A percentile compares a stretch with the other conserved stretches of the same genome.
phyloP scores from a whole-genome alignment of 208 protist species.

The Borovskyia barvae region DNA sequence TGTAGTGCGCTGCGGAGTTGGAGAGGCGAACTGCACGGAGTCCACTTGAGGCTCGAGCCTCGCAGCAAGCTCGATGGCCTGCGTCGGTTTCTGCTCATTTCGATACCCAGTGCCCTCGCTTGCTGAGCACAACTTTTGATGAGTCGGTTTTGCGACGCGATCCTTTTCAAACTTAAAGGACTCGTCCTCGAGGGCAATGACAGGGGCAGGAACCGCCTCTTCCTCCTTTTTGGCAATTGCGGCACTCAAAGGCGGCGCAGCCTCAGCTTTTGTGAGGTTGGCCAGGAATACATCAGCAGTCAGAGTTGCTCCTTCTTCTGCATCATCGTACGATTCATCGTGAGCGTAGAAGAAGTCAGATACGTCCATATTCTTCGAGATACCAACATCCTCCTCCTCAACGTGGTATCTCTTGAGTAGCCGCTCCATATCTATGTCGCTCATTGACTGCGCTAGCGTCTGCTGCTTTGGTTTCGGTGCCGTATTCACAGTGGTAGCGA shows the following conservation, averaged over 20 bases:
- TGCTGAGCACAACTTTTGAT: not conserved
- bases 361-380: slow-evolving; percentile 39
- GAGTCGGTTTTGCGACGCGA: not conserved
- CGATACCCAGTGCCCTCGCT: slow-evolving; percentile 24
- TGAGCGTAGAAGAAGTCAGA: slow-evolving; percentile 45
- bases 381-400: slow-evolving; percentile 47
- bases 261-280: slow-evolving; percentile 21
- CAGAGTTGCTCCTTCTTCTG: slow-evolving; percentile 25
- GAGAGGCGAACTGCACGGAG: not conserved
- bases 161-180: slow-evolving; percentile 18
- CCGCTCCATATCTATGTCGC: slow-evolving; percentile 62
- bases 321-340: slow-evolving; percentile 33
- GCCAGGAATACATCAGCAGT: slow-evolving; percentile 33
- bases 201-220: slow-evolving; percentile 5
- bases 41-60: slow-evolving; percentile 16
- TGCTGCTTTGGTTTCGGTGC: slow-evolving; percentile 52
- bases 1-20: slow-evolving; percentile 1
- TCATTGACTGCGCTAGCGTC: slow-evolving; percentile 64
- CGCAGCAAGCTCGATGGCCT: slow-evolving; percentile 20
- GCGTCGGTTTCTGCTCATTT: slow-evolving; percentile 28
- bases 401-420: slow-evolving; percentile 48
- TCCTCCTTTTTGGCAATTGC: slow-evolving; percentile 6
- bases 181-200: slow-evolving; percentile 34
- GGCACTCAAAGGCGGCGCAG: not conserved
- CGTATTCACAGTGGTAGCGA: slow-evolving; percentile 7